Evolutionary conservation across 2,329 filamentous ascomycete genomes (phyloP), one percentile per base, ranked within the genome.

Genomic region (Myriosclerotinia curreyana): DNA sequence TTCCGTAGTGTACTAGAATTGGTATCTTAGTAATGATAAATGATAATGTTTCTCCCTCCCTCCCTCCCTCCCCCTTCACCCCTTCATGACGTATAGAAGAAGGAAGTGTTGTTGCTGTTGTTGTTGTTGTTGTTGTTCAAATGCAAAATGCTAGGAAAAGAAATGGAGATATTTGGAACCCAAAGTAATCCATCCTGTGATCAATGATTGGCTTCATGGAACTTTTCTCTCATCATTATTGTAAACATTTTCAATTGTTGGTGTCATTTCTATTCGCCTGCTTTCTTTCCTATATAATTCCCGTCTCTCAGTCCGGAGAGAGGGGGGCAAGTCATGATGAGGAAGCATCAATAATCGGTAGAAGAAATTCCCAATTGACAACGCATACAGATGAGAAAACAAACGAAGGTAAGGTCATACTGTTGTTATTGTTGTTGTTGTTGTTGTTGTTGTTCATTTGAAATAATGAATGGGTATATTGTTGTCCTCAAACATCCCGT

Each of bases 331-430:
- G 28, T 6, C 20, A n/a, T 22, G 60, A 17, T 42, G 15, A 22
- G 31, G 7, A 20, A 50, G 44, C 31, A 40, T 36, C 20, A 28
- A 31, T 20, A 28, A 31, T 20, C 44, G 31, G 40, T 42, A 53
- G 44, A 42, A 44, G 61, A 63, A 63, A 49, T 49, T 52, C 20
- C 46, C n/a, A n/a, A 51, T 49, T 63, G 61, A 63, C 61, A 63
- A 63, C 61, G 61, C 61, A 63, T 63, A 28, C 52, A 59, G 61
- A 59, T 49, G 46, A 42, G 46, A 42, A 20, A 46, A 44, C n/a
- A 38, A 42, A 46, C 42, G 40, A 53, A 46, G 34, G 38, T 12
- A 53, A 46, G 28, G 40, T 28, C 54, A 34, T 56, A n/a, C 40
- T 44, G n/a, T n/a, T n/a, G n/a, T n/a, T 14, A n/a, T n/a, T n/a